Base-by-base conservation (phyloP, 2,329 filamentous ascomycete genomes). In the Annulohypoxylon truncatum region DNA sequence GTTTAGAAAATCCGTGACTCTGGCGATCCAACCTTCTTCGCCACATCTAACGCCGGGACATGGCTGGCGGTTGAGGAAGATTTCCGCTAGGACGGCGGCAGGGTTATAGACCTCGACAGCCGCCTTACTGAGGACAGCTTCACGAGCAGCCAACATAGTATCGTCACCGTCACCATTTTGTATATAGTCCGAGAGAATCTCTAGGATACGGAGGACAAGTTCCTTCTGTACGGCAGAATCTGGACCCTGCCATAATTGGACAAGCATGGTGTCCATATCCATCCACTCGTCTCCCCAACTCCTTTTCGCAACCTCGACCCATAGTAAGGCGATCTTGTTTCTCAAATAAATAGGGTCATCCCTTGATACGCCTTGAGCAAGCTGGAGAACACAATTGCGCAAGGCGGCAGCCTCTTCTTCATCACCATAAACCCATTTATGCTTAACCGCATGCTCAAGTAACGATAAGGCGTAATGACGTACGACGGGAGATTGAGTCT, bases 31-130 rank as follows among this genome's bases (percentile, higher is more conserved):
- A 15, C 96, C 96, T 71, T 97, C 92, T 40, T 90, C 84, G 12
- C 92, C 93, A 76, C 82, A 91, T 38, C 95, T 89, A 59, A 97
- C 88, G 55, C 90, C 86, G 24, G 90, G 83, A 48, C 85, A 87
- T 38, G 86, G 77, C 69, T 93, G 90, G 71, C 93, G 85, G 72
- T 90, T 89, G 9, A 92, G 90, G 73, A 94, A 93, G 22, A 91
- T 85, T 69, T 96, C 91, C 67, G 87, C 81, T 59, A 97, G 87
- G 18, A 97, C 90, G 1, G 84, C 81, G 22, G 88, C 84, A 1
- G 96, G 93, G 0, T 94, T 97, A 77, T 97, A 96, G 67, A 98
- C 94, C 77, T 98, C 96, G 67, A 98, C 92, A 74, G 96, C 92
- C 9, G 93, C 92, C 77, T 93, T 92, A 76, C 94, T 97, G 67